Evolutionary conservation across 2,329 filamentous ascomycete genomes (phyloP), one percentile per base, ranked within the genome.

Genomic region (Aureobasidium musti): DNA sequence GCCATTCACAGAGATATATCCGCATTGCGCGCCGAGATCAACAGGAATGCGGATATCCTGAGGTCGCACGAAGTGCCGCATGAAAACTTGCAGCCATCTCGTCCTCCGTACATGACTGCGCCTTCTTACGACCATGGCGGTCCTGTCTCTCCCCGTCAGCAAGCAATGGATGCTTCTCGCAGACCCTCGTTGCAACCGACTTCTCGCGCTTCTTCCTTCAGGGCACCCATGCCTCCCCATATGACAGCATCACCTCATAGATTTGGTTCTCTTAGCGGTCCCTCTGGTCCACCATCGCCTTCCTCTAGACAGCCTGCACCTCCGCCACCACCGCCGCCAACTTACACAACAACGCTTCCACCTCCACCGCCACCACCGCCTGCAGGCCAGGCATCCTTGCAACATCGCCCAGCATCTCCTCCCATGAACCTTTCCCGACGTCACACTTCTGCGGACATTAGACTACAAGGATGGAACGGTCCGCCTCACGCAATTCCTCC

Each of bases 401-500:
- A 67, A 79, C 81, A 23, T 39, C 47, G 49, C 14, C 50, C 50
- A 14, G 50, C 45, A 26, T 86, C 86, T 43, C 83, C 85, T 28
- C 83, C 85, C 1, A 85, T 87, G 66, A 92, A 87, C 72, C 82
- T 97, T 54, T 86, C 88, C 52, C 88, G 94, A 69, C 87, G 94
- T 68, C 95, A 99, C 78, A 99, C 95, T 1, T 94, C 93, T 45
- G 95, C 95, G 67, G 95, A 99, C 76, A 98, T 99, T 72, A 89
- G 95, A 63, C 89, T 80, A 5, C 79, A 82, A 69, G 80, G 81
- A 68, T 93, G 81, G 72, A 90, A 92, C 75, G 91, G 90, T 43
- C 94, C 91, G 87, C 89, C 50, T 35, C 49, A 45, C n/a, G 39
- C 61, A 11, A 43, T 65, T 43, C 61, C 63, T 17, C 63, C 39